Conservation (phyloP, 2,329 filamentous ascomycete genomes). For the Pseudonectria buxi region DNA sequence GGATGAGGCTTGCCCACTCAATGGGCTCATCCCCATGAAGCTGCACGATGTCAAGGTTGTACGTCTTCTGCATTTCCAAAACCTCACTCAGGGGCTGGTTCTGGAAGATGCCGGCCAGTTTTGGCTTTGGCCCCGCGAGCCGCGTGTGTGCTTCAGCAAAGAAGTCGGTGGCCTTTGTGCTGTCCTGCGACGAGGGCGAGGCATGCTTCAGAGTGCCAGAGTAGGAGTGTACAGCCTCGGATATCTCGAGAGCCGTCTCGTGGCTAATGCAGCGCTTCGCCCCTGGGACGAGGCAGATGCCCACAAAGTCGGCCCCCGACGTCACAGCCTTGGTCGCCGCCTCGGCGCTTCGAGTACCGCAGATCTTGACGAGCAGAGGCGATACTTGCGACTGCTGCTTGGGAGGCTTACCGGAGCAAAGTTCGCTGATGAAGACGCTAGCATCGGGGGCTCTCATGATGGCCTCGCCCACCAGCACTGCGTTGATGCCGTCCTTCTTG, state of each 20-base stretch:
- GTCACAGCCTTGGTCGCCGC: slow-evolving; percentile 74
- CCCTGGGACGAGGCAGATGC: slow-evolving; percentile 82
- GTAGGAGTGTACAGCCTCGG: slow-evolving; percentile 67
- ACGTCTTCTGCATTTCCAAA: slow-evolving; percentile 66
- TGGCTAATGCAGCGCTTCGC: slow-evolving; percentile 73
- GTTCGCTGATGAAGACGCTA: slow-evolving; percentile 71
- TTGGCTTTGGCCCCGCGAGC: slow-evolving; percentile 52
- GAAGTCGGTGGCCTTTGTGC: slow-evolving; percentile 53
- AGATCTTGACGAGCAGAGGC: slow-evolving; percentile 80
- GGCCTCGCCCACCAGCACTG: slow-evolving; percentile 89
- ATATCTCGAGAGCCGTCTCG: slow-evolving; percentile 75
- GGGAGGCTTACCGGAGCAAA: slow-evolving; percentile 57
- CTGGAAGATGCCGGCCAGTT: slow-evolving; percentile 89
- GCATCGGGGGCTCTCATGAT: slow-evolving; percentile 89
- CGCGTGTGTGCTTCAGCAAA: slow-evolving; percentile 53
- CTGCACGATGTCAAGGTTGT: slow-evolving; percentile 82
- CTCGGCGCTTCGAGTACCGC: slow-evolving; percentile 78
- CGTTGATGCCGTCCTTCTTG: slow-evolving; percentile 81
- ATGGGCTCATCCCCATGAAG: slow-evolving; percentile 87
- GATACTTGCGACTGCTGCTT: slow-evolving; percentile 30
- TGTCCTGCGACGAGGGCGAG: slow-evolving; percentile 19
- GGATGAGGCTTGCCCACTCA: slow-evolving; percentile 85
- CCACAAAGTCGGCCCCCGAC: slow-evolving; percentile 84
- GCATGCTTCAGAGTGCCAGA: slow-evolving; percentile 35
- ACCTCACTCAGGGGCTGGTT: slow-evolving; percentile 83